Evolutionary conservation across 768 basidiomycete genomes (phyloP).

Genomic region (Suillus clintonianus): DNA sequence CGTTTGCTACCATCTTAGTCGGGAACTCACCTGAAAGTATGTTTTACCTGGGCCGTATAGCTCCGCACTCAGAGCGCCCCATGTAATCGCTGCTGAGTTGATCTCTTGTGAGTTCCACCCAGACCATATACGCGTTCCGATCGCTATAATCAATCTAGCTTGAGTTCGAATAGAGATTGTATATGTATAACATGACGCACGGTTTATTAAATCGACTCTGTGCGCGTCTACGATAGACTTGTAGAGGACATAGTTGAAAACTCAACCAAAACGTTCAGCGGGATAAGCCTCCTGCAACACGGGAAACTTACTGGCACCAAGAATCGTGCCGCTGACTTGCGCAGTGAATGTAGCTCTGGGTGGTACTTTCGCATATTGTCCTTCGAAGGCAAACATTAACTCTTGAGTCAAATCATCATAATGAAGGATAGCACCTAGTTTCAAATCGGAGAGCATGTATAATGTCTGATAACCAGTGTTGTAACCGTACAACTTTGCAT

Average conservation of each 20-base stretch:
- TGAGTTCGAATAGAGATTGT: not conserved
- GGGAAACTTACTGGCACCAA: slow-evolving; percentile 44
- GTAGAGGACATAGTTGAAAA: slow-evolving; percentile 23
- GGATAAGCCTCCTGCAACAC: not conserved
- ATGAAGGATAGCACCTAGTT: not conserved
- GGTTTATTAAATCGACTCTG: slow-evolving; percentile 11
- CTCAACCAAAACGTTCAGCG: not conserved
- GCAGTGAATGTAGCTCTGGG: slow-evolving; percentile 49
- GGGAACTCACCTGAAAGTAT: slow-evolving; percentile 42
- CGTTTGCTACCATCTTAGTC: slow-evolving; percentile 9
- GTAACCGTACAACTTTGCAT: slow-evolving; percentile 56
- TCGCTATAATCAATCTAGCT: slow-evolving; percentile 8
- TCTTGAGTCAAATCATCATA: slow-evolving; percentile 10
- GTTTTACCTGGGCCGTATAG: slow-evolving; percentile 51
- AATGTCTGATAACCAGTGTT: slow-evolving; percentile 55
- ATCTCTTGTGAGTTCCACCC: slow-evolving; percentile 51
- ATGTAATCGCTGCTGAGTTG: slow-evolving; percentile 56
- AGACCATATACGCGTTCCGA: slow-evolving; percentile 17
- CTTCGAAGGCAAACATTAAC: slow-evolving; percentile 41
- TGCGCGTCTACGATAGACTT: slow-evolving; percentile 16
- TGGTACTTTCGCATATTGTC: slow-evolving; percentile 56
- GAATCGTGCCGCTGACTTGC: slow-evolving; percentile 51
- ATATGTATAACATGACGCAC: slow-evolving; percentile 2
- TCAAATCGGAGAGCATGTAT: slow-evolving; percentile 49
- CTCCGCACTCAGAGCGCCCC: slow-evolving; percentile 55